These are phyloP conservation scores for Trichoderma sp. DNA, from an alignment of 2,329 filamentous ascomycete species.

Conservation along the genomic window DNA sequence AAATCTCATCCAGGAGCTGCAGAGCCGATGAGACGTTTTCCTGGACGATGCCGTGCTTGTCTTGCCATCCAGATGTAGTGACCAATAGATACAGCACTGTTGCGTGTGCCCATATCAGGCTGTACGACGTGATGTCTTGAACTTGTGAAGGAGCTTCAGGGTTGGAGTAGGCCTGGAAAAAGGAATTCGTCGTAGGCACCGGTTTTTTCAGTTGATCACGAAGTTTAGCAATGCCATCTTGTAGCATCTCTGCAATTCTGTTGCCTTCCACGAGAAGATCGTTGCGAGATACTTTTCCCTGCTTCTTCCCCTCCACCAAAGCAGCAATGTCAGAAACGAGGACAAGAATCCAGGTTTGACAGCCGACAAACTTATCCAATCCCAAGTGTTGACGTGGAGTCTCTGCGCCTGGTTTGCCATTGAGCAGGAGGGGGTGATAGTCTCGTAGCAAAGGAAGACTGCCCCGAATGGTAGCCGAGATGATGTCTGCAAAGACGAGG, in stretches of 20 bases:
- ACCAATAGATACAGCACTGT: not conserved
- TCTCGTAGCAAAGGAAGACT: not conserved
- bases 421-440: not conserved
- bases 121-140: not conserved
- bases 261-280: not conserved
- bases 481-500: constrained; percentile 37
- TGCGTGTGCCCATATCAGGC: constrained; percentile 13
- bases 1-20: not conserved
- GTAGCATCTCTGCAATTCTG: not conserved
- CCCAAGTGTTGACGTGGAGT: not conserved
- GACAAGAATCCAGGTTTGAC: constrained; percentile 10
- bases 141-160: not conserved
- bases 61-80: constrained; percentile 9
- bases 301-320: not conserved
- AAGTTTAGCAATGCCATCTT: not conserved
- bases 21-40: not conserved
- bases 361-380: constrained; percentile 13
- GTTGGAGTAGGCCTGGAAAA: not conserved
- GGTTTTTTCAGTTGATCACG: not conserved
- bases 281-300: not conserved
- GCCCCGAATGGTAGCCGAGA: constrained; percentile 19
- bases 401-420: not conserved
- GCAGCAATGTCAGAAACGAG: constrained; percentile 2
- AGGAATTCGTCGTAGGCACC: too few species aligned
- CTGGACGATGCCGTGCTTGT: not conserved